Conservation (phyloP, 305 asterid species). For the Coffea humblotiana region DNA sequence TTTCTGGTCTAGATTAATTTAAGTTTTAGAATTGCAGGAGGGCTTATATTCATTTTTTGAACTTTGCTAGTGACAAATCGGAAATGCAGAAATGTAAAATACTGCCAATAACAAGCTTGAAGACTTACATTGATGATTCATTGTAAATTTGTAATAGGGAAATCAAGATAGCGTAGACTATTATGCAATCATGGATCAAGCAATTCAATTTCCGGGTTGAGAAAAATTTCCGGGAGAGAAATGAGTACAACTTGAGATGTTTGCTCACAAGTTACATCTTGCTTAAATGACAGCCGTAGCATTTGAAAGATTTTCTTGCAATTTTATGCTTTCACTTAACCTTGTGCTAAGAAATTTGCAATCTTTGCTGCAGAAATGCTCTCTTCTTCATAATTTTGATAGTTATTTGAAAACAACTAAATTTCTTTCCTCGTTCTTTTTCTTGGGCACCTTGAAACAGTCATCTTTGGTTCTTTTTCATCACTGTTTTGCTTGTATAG, state of each 20-base stretch:
- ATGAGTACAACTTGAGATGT: background rate
- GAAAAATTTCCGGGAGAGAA: background rate
- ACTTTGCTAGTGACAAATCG: background rate
- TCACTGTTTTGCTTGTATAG: background rate
- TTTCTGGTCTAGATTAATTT: background rate
- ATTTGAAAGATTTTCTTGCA: background rate
- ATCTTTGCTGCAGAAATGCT: background rate
- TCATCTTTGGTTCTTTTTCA: background rate
- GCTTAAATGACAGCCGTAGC: background rate
- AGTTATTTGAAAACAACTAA: too few relatives aligned
- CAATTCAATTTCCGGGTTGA: background rate
- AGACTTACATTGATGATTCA: too few relatives aligned
- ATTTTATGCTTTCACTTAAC: background rate
- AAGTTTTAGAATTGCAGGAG: background rate
- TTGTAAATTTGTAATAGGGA: background rate
- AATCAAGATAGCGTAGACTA: background rate
- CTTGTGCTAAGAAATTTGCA: background rate
- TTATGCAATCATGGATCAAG: background rate
- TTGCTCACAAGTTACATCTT: background rate
- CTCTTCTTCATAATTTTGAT: too few relatives aligned
- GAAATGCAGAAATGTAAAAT: background rate
- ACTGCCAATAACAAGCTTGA: background rate
- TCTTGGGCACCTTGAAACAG: background rate
- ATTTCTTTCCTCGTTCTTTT: too few relatives aligned
- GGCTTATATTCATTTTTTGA: background rate